phyloP scores from a whole-genome alignment of 306 rosid genomes.

The Acacia crassicarpa region DNA sequence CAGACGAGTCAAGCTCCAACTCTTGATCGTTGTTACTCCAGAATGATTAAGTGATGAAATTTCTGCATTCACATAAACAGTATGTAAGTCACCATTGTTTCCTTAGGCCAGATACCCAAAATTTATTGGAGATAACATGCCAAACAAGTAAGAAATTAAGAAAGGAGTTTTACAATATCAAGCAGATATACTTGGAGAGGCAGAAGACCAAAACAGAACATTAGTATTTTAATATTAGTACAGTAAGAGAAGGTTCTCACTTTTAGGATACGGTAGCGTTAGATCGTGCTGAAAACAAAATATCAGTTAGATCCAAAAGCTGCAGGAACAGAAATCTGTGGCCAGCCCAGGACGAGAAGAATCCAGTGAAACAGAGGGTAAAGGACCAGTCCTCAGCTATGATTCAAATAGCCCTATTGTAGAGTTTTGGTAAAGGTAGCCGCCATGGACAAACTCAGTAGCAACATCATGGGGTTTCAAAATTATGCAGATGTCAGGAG shows the following conservation, averaged over 20 bases:
- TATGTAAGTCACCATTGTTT: neutral
- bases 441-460: neutral
- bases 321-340: neutral
- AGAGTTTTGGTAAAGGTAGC: neutral
- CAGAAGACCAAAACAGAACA: neutral
- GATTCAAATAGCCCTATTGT: neutral
- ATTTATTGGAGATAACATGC: neutral
- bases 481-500: neutral
- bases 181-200: neutral
- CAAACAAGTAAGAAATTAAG: neutral
- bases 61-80: conserved; percentile 1
- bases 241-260: neutral
- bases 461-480: neutral
- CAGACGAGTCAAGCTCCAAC: neutral
- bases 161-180: neutral
- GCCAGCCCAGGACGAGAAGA: neutral
- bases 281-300: neutral
- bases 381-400: neutral
- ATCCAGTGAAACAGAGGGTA: neutral
- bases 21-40: neutral
- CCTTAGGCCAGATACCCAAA: neutral
- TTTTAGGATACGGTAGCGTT: neutral
- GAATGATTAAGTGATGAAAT: neutral
- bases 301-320: neutral
- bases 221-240: neutral